Percentiles rank a stretch among this genome's conserved stretches.
phyloP scores from a whole-genome alignment of 2,329 filamentous ascomycete species.

The Calonectria fujianensis region DNA sequence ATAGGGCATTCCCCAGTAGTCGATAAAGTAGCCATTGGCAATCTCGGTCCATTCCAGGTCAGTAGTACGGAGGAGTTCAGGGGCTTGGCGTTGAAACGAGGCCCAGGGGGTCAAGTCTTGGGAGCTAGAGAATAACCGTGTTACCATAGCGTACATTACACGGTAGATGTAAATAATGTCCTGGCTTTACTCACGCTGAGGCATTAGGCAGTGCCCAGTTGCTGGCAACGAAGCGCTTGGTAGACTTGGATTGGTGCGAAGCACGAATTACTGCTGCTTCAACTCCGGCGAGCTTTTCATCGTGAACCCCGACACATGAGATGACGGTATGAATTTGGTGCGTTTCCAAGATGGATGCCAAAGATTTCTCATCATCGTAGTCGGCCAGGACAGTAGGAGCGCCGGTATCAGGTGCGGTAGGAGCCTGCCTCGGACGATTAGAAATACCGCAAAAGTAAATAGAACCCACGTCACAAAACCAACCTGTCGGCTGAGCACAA shows the following conservation, averaged over 20 bases:
- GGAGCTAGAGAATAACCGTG: background rate
- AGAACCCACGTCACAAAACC: background rate
- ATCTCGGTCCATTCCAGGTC: slow-evolving; percentile 63
- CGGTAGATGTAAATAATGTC: background rate
- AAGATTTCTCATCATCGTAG: slow-evolving; percentile 4
- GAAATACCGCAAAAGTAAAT: too few species aligned
- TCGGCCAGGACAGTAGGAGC: slow-evolving; percentile 1
- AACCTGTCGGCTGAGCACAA: slow-evolving; percentile 38
- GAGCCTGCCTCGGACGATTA: background rate
- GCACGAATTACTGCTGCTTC: slow-evolving; percentile 31
- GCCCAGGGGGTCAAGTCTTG: slow-evolving; percentile 24
- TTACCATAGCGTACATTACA: background rate
- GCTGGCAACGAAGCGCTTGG: slow-evolving; percentile 39
- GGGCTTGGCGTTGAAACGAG: slow-evolving; percentile 23
- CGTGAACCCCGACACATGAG: slow-evolving; percentile 28
- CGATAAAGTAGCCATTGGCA: slow-evolving; percentile 66
- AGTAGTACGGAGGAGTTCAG: background rate
- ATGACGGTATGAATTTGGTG: slow-evolving; percentile 29
- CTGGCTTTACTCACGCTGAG: slow-evolving; percentile 18
- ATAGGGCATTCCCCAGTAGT: slow-evolving; percentile 65
- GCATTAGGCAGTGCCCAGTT: slow-evolving; percentile 37
- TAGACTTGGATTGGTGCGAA: slow-evolving; percentile 27
- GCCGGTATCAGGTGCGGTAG: background rate
- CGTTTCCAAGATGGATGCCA: background rate
- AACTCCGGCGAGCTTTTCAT: slow-evolving; percentile 24